Conservation (phyloP, 2,329 filamentous ascomycete species). For the Aquanectria penicillioides region DNA sequence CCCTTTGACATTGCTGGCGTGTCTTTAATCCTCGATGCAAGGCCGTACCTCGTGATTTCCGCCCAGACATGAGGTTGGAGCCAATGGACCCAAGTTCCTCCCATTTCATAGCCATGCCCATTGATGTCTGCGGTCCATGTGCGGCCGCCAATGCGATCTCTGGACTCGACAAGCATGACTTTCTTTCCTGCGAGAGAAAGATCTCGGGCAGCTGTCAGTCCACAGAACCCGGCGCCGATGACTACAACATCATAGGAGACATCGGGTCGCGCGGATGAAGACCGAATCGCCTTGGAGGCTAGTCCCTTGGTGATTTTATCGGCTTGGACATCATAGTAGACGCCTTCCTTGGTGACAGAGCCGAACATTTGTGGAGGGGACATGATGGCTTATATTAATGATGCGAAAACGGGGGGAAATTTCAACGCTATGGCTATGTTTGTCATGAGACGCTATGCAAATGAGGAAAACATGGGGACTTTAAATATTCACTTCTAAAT, state of each 20-base stretch:
- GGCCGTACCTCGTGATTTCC: not conserved
- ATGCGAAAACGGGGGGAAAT: too few species aligned
- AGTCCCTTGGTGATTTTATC: too few species aligned
- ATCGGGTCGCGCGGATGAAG: too few species aligned
- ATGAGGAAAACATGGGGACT: too few species aligned
- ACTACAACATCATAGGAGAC: not conserved
- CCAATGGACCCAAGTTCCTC: conserved; percentile 13
- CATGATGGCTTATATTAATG: too few species aligned
- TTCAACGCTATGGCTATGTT: too few species aligned
- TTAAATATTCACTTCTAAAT: too few species aligned
- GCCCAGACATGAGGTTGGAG: not conserved
- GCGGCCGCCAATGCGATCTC: conserved; percentile 4
- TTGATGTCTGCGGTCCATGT: not conserved
- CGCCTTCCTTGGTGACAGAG: too few species aligned
- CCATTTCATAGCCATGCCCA: conserved; percentile 8
- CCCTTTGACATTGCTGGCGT: not conserved
- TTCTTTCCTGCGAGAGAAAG: not conserved
- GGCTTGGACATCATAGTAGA: too few species aligned
- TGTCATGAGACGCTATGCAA: too few species aligned
- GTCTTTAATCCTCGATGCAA: not conserved
- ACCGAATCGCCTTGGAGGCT: too few species aligned
- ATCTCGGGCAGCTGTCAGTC: not conserved
- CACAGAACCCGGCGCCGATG: conserved; percentile 1
- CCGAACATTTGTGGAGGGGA: too few species aligned
- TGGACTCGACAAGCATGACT: not conserved